phyloP scores from a whole-genome alignment of 2,329 filamentous ascomycete genomes.

The Lizonia empirigonia region DNA sequence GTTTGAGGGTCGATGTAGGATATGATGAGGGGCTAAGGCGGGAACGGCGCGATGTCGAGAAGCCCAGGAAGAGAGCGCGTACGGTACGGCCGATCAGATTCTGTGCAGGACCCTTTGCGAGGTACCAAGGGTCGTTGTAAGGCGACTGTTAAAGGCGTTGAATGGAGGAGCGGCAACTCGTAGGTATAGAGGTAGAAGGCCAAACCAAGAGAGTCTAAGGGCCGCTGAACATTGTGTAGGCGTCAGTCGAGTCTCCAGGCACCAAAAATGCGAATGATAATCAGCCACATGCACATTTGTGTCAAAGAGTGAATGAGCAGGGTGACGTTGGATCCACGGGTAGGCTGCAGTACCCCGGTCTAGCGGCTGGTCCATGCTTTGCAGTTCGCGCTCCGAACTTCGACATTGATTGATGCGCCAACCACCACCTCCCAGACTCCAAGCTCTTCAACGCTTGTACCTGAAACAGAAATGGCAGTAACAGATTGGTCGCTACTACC shows the following conservation, averaged over 20 bases:
- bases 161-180: not conserved
- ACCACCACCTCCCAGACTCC: not conserved
- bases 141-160: not conserved
- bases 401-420: slow-evolving; percentile 1
- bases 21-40: not conserved
- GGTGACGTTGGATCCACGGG: slow-evolving; percentile 18
- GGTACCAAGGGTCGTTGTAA: not conserved
- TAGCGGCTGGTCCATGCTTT: slow-evolving; percentile 10
- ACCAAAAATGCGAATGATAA: not conserved
- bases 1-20: not conserved
- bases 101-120: not conserved
- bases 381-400: not conserved
- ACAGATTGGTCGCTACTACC: slow-evolving; percentile 69
- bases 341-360: slow-evolving; percentile 9
- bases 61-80: not conserved
- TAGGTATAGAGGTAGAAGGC: not conserved
- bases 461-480: slow-evolving; percentile 51
- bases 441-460: not conserved
- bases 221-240: not conserved
- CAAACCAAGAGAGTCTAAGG: not conserved
- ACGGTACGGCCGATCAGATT: not conserved
- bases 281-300: not conserved
- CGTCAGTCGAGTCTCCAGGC: not conserved
- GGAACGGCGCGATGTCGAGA: not conserved
- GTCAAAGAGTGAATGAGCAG: slow-evolving; percentile 2